These are phyloP conservation scores for Aureobasidium sp. DNA, from an alignment of 2,329 filamentous ascomycete genomes.

Conservation along the genomic window DNA sequence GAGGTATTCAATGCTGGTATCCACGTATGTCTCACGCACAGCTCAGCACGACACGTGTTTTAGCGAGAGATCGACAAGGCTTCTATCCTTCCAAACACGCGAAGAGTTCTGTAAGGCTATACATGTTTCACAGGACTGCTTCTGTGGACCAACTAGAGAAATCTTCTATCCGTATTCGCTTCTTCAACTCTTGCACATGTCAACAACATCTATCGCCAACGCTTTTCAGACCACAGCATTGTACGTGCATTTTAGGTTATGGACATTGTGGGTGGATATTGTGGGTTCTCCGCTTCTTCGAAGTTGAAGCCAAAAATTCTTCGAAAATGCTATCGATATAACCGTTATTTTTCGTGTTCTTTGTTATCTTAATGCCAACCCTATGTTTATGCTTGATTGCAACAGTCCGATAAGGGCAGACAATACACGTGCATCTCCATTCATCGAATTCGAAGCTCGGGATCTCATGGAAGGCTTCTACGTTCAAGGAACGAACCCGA, in stretches of 20 bases:
- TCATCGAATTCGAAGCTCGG: background rate
- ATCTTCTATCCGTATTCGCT: background rate
- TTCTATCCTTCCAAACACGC: background rate
- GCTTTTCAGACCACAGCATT: background rate
- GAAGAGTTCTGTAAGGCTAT: background rate
- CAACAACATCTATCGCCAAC: background rate
- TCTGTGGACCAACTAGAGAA: background rate
- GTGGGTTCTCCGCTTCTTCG: background rate
- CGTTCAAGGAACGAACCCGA: background rate
- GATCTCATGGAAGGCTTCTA: background rate
- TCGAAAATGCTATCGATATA: constrained; percentile 2
- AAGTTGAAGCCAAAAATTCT: background rate
- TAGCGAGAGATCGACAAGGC: background rate
- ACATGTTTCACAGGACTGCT: background rate
- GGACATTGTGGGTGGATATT: background rate
- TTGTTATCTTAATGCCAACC: constrained; percentile 1
- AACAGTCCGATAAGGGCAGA: background rate
- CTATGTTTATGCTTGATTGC: constrained; percentile 10
- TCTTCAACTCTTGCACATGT: background rate
- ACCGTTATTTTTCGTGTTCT: constrained; percentile 1
- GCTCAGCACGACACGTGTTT: background rate
- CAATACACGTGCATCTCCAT: background rate
- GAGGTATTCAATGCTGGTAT: background rate
- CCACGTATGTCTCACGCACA: background rate
- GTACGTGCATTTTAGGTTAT: background rate